Evolutionary conservation across 2,329 filamentous ascomycete species (phyloP), one percentile per base, ranked within the genome.

Genomic region (Fusarium avenaceum): DNA sequence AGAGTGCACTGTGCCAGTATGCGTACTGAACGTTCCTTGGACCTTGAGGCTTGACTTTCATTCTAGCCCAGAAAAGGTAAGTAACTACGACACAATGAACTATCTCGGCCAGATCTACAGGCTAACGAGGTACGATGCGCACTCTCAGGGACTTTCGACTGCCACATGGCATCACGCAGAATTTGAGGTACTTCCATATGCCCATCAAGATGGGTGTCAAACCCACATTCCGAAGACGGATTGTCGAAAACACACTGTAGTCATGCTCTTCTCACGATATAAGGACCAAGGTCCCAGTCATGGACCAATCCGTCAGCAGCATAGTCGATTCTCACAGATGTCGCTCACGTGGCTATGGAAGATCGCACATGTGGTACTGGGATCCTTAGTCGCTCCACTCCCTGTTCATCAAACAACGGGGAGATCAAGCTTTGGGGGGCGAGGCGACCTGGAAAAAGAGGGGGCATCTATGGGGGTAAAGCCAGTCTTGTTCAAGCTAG

Each of bases 271-370:
- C 48, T 38, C 39, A 44, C 61, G 17, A 44, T 35, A 52, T 22
- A 52, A 30, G 30, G 28, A 30, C 26, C 40, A 46, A 28, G 47
- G 32, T 39, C 24, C 42, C n/a, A 59, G 50, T 44, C 46, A 42
- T 56, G 66, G 50, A 55, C 68, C 69, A 71, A 63, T 66, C 46
- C 63, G 49, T 57, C 63, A 50, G 58, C 47, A 57, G 53, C 55
- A 51, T 53, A 43, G 48, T 67, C 56, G 57, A 46, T 52, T 63
- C 49, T 59, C 47, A 46, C 54, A 69, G 68, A 67, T 63, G 63
- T 40, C 58, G 62, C 72, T 77, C 75, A 77, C 75, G 75, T 76
- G 75, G 75, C 72, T 74, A 67, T 73, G 74, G 75, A 77, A 76
- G 75, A 76, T 76, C 75, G 74, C 75, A 73, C 75, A 75, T 76